phyloP scores from a whole-genome alignment of 768 basidiomycete species.

The Mycena galopus region DNA sequence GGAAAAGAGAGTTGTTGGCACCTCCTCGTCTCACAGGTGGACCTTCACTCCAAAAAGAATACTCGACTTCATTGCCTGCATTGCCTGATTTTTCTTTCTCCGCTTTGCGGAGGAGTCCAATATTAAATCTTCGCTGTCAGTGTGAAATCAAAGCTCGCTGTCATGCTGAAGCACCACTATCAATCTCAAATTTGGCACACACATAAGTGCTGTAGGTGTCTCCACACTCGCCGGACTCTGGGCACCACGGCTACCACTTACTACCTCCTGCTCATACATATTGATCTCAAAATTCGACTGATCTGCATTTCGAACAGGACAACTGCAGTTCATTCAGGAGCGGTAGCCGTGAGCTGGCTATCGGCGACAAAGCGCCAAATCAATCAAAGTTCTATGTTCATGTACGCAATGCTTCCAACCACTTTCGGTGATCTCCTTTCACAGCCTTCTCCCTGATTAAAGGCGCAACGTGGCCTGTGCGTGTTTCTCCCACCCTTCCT shows the following conservation, averaged over 20 bases:
- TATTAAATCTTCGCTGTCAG: neutral
- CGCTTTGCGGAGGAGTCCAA: neutral
- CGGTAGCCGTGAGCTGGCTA: too few species aligned
- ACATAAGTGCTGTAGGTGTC: too few species aligned
- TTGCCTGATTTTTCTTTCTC: neutral
- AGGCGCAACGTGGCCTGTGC: conserved; percentile 1
- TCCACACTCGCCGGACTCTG: too few species aligned
- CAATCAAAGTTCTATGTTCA: neutral
- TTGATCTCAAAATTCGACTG: too few species aligned
- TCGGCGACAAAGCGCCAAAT: too few species aligned
- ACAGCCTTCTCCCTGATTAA: conserved; percentile 1
- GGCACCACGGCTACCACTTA: too few species aligned
- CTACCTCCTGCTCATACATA: neutral
- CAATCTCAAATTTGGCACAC: too few species aligned
- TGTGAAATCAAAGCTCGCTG: too few species aligned
- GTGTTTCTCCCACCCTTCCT: neutral
- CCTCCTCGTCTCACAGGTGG: conserved; percentile 1
- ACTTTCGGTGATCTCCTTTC: neutral
- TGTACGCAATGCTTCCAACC: neutral
- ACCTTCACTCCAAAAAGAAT: neutral
- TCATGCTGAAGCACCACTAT: too few species aligned
- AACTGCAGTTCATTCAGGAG: too few species aligned
- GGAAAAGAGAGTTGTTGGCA: conserved; percentile 1
- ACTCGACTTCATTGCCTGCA: neutral
- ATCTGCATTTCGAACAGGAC: too few species aligned